Evolutionary conservation across 1,139 yeast genomes (phyloP).

Genomic region (Pichia sp.): DNA sequence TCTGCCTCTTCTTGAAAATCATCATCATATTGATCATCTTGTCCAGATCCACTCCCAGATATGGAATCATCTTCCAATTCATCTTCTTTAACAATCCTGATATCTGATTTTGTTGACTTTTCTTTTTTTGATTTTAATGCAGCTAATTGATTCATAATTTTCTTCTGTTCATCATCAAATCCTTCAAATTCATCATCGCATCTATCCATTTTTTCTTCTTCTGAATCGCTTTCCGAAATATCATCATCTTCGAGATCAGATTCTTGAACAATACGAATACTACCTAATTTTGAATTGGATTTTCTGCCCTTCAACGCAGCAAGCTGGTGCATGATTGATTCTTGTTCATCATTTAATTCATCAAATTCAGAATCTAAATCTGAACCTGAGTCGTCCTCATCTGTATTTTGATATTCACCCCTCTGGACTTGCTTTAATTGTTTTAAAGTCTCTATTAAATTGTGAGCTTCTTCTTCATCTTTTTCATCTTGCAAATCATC

Average conservation of each 20-base stretch:
- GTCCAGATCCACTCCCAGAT: constrained; percentile 16
- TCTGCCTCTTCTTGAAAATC: not conserved
- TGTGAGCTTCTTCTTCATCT: constrained; percentile 17
- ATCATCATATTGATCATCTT: constrained; percentile 15
- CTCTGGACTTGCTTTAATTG: constrained; percentile 15
- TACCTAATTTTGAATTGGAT: constrained; percentile 8
- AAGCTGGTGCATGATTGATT: constrained; percentile 13
- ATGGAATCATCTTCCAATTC: not conserved
- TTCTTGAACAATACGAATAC: constrained; percentile 19
- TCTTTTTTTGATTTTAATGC: constrained; percentile 10
- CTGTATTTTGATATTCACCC: constrained; percentile 22
- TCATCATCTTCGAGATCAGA: constrained; percentile 15
- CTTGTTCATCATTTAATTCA: constrained; percentile 10
- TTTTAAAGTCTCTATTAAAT: constrained; percentile 15
- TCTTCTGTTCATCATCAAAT: constrained; percentile 13
- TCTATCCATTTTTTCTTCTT: constrained; percentile 5
- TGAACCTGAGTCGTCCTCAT: constrained; percentile 13
- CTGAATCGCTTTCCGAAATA: not conserved
- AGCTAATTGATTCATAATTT: constrained; percentile 12
- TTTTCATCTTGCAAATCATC: constrained; percentile 22
- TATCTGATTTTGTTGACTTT: constrained; percentile 14
- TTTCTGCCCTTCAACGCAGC: constrained; percentile 13
- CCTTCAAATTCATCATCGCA: constrained; percentile 6
- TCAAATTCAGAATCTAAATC: constrained; percentile 11
- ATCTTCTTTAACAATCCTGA: constrained; percentile 21